Evolutionary conservation across 2,329 filamentous ascomycete genomes (phyloP).

Genomic region (Raffaelea arxii): DNA sequence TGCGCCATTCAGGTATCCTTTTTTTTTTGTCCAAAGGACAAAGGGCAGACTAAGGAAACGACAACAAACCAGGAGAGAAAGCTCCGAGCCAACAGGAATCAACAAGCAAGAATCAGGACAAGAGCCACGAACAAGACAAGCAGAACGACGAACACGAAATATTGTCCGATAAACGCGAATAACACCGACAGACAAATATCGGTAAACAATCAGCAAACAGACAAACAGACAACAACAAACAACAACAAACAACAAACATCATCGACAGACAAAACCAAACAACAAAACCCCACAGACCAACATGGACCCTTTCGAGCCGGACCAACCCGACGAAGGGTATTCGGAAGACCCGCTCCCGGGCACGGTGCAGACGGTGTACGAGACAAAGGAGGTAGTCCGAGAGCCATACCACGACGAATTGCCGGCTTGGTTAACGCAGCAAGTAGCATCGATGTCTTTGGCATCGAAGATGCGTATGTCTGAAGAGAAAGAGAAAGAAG

Average conservation of each 20-base stretch:
- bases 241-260: neutral
- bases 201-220: neutral
- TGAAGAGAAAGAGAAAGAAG: too few species aligned
- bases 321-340: slow-evolving; percentile 74
- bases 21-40: too few species aligned
- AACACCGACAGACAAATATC: neutral
- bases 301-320: slow-evolving; percentile 17
- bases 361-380: slow-evolving; percentile 21
- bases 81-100: too few species aligned
- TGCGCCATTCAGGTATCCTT: too few species aligned
- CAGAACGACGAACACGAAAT: too few species aligned
- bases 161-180: too few species aligned
- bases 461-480: slow-evolving; percentile 8
- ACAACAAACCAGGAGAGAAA: too few species aligned
- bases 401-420: slow-evolving; percentile 32
- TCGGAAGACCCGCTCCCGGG: slow-evolving; percentile 59
- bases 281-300: neutral
- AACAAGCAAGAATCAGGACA: too few species aligned
- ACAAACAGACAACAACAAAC: neutral
- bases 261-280: too few species aligned
- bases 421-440: slow-evolving; percentile 38
- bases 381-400: slow-evolving; percentile 19
- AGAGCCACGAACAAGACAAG: too few species aligned
- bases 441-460: slow-evolving; percentile 37
- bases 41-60: too few species aligned